These are phyloP conservation scores for Lasiodiplodia theobromae DNA, from an alignment of 2,329 filamentous ascomycete genomes.

Conservation along the genomic window DNA sequence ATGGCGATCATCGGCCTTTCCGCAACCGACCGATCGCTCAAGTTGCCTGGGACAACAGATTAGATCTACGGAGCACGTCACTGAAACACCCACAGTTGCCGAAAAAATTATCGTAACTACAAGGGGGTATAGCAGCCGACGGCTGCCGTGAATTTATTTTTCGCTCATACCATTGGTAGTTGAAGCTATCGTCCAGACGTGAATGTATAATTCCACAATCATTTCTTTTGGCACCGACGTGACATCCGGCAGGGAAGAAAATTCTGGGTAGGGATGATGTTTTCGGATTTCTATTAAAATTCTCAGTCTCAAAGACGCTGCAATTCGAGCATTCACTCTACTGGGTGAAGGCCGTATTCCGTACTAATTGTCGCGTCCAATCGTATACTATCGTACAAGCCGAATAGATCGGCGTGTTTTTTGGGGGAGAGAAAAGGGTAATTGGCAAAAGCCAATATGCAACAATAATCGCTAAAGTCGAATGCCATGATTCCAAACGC, in stretches of 20 bases:
- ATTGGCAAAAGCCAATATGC: constrained; percentile 19
- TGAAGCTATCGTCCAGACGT: no score
- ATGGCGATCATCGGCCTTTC: constrained; percentile 11
- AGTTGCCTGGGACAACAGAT: background rate
- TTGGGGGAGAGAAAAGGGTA: background rate
- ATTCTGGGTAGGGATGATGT: no score
- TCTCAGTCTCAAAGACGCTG: background rate
- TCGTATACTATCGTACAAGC: background rate
- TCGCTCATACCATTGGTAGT: no score
- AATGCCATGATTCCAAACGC: constrained; percentile 9
- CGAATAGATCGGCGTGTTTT: background rate
- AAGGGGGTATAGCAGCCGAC: no score
- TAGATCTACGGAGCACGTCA: background rate
- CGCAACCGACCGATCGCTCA: background rate
- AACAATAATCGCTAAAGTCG: constrained; percentile 10
- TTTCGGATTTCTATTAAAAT: background rate
- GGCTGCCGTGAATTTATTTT: no score
- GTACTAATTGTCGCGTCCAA: background rate
- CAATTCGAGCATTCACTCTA: background rate
- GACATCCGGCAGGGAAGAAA: no score
- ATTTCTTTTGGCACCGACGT: no score
- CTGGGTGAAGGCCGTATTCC: background rate
- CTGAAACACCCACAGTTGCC: background rate
- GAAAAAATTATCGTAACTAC: no score
- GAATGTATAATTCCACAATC: no score